phyloP scores from a whole-genome alignment of 768 basidiomycete genomes.

The Gymnopilus dilepis region DNA sequence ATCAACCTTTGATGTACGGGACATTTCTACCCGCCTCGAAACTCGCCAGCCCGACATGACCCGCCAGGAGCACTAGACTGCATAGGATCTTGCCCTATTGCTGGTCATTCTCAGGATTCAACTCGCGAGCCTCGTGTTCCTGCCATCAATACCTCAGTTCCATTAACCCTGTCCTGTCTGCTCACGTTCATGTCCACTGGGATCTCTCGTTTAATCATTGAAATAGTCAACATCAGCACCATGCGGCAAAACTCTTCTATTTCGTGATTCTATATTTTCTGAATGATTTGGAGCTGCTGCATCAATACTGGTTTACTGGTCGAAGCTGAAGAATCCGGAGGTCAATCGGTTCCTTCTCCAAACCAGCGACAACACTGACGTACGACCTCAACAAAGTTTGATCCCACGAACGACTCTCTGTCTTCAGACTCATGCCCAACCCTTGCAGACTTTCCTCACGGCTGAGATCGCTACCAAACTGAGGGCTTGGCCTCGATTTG shows the following conservation, averaged over 20 bases:
- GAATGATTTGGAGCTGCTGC: background rate
- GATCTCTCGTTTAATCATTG: background rate
- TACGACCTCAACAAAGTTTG: background rate
- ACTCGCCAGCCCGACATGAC: too few relatives aligned
- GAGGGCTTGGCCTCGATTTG: background rate
- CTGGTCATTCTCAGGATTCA: background rate
- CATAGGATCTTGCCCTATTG: too few relatives aligned
- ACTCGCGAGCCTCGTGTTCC: constrained; percentile 3
- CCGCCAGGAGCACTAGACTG: too few relatives aligned
- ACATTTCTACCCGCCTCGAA: too few relatives aligned
- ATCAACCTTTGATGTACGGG: too few relatives aligned
- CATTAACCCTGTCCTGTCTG: constrained; percentile 5
- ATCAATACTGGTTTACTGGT: background rate
- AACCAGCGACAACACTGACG: background rate
- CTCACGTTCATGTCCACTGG: constrained; percentile 1
- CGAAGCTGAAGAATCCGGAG: background rate
- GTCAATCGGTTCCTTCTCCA: background rate
- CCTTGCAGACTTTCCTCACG: background rate
- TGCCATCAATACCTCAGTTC: background rate
- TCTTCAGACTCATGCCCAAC: background rate
- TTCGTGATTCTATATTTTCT: background rate
- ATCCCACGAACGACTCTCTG: background rate
- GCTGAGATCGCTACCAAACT: background rate
- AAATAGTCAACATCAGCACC: background rate
- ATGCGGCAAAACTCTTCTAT: background rate